Evolutionary conservation across 2,329 filamentous ascomycete species (phyloP), one percentile per base, ranked within the genome.

Genomic region (Macrophomina phaseolina): DNA sequence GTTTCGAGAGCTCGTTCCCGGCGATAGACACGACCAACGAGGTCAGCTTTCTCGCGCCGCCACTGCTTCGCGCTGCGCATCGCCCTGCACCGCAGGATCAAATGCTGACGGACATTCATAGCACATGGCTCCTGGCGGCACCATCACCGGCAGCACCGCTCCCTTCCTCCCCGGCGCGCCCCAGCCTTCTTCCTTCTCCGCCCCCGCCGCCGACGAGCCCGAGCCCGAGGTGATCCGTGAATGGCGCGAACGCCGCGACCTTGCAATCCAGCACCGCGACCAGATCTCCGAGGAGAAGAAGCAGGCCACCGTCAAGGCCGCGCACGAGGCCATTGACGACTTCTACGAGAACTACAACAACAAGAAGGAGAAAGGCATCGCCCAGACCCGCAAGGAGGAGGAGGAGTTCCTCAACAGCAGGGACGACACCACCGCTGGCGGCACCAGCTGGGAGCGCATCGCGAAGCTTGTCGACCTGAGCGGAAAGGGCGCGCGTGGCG

Each of bases 261-360:
- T 90, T 46, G 89, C 90, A 76, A 90, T 96, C 71, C 85, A 90
- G 73, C 93, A 94, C 80, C 92, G 94, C 74, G 90, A 92, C 70
- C 90, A 97, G 79, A 88, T 94, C 71, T 94, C 94, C 65, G 88
- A 89, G 49, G 85, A 88, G 71, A 92, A 94, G 82, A 95, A 95
- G 78, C 87, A 88, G 69, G 90, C 94, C 78, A 97, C 93, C 1
- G 83, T 97, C 76, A 89, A 92, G 78, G 93, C 95, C 73, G 95
- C 95, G 11, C 93, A 93, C 76, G 87, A 94, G 78, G 95, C 96
- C 79, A 97, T 99, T 70, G 95, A 99, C 78, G 95, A 97, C 79
- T 99, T 98, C 82, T 99, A 99, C 85, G 94, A 97, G 77, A 97
- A 97, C 81, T 99, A 99, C 85, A 98, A 98, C 84, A 90, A 91